Evolutionary conservation across 306 rosid species (phyloP).

Genomic region (Mimosa pudica): DNA sequence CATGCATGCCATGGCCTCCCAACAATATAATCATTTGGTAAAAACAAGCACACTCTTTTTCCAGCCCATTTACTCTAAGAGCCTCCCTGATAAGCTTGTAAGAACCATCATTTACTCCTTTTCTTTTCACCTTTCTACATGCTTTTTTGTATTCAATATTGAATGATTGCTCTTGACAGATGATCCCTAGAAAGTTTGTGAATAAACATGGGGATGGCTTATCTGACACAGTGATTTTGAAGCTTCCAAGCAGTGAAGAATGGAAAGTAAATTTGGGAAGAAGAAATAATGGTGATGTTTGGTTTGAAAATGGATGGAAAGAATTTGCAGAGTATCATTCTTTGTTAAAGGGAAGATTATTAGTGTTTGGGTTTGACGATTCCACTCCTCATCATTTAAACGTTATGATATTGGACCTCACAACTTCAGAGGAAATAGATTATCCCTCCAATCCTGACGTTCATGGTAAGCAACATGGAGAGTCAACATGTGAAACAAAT

Average conservation of each 20-base stretch:
- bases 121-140: slow-evolving; percentile 22
- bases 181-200: neutral
- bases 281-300: slow-evolving; percentile 15
- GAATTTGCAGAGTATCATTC: slow-evolving; percentile 37
- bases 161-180: neutral
- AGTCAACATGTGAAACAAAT: neutral
- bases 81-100: slow-evolving; percentile 1
- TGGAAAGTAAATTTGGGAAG: slow-evolving; percentile 40
- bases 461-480: neutral
- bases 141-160: too few species aligned
- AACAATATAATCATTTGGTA: neutral
- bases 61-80: neutral
- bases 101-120: neutral
- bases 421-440: slow-evolving; percentile 2
- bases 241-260: neutral
- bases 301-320: slow-evolving; percentile 46
- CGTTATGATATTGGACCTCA: slow-evolving; percentile 13
- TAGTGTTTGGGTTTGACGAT: slow-evolving; percentile 30
- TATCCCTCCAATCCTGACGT: neutral
- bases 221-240: neutral
- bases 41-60: neutral
- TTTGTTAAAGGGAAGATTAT: slow-evolving; percentile 28
- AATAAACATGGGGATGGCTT: neutral
- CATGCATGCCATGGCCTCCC: neutral
- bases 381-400: neutral